Base-by-base conservation (phyloP, 1,139 yeast genomes). In the Geotrichum siamense region DNA sequence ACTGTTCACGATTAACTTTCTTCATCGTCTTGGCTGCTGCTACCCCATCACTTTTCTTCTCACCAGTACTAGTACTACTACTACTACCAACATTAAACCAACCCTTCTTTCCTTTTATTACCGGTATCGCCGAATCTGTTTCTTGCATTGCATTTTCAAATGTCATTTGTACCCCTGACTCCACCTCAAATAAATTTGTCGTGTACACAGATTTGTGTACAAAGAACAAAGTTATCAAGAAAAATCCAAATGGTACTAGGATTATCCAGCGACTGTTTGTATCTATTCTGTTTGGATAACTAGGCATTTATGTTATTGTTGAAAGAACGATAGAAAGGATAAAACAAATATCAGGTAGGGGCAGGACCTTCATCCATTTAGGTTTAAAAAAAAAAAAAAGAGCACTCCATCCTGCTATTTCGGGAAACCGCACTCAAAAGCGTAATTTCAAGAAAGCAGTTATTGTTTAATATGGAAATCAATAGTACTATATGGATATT, bases 171-270 rank as follows among this genome's bases (percentile, higher is more conserved):
- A 39, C 32, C n/a, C 20, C 26, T 3, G 17, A 15, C 17, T 12
- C 28, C 10, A 30, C 3, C 36, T 41, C 41, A 28, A 33, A 41
- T 1, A 41, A 9, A 6, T 41, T 41, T 13, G 36, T 38, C 22
- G 33, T 25, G 21, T 36, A 41, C 32, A 34, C 30, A 13, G 45
- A 36, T 19, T 22, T 28, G 23, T 41, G 41, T n/a, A 41, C 37
- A 25, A 41, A 41, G 8, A 36, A n/a, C 22, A 41, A 21, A 16
- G 35, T 37, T 10, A 31, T 15, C 15, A 35, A 6, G 15, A 36
- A 17, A 17, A 35, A 44, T 17, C 29, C 16, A 19, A 27, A 20
- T 12, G 39, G 43, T 6, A 39, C 32, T 12, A 44, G 15, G 9
- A 35, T 21, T 10, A 21, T 23, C 20, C 21, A 19, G 12, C 17